phyloP scores from a whole-genome alignment of 768 basidiomycete genomes.

The Kwoniella pini region DNA sequence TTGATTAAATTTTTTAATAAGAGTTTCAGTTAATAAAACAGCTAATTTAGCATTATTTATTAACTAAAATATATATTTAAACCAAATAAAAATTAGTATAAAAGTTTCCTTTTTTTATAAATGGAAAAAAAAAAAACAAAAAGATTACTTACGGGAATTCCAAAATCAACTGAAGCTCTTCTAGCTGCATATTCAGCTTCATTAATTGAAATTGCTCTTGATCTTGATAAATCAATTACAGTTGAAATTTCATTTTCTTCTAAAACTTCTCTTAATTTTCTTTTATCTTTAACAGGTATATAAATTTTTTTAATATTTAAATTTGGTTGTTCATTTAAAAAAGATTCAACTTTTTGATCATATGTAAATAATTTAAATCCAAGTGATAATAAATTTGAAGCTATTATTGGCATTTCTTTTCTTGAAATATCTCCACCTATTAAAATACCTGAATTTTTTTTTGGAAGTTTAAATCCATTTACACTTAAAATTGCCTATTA shows the following conservation, averaged over 20 bases:
- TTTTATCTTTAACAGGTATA: conserved; percentile 96
- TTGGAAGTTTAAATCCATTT: conserved; percentile 91
- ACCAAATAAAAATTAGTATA: no score
- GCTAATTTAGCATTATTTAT: conserved; percentile 89
- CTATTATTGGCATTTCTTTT: conserved; percentile 82
- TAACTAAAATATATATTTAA: conserved; percentile 61
- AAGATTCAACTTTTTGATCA: conserved; percentile 67
- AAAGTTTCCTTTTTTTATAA: no score
- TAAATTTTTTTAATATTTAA: conserved; percentile 75
- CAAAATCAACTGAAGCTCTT: conserved; percentile 94
- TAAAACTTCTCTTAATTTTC: conserved; percentile 85
- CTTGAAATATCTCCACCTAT: conserved; percentile 85
- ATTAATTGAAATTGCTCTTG: conserved; percentile 69
- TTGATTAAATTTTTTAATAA: conserved; percentile 55
- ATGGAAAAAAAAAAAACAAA: not conserved
- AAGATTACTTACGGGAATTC: conserved; percentile 62
- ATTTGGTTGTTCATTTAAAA: conserved; percentile 77
- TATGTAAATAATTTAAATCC: conserved; percentile 85
- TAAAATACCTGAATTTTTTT: conserved; percentile 78
- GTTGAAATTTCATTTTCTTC: conserved; percentile 86
- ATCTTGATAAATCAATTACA: conserved; percentile 87
- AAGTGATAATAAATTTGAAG: conserved; percentile 74
- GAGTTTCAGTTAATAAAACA: conserved; percentile 82
- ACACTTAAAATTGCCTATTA: conserved; percentile 76
- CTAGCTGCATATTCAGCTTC: conserved; percentile 98